Conservation (phyloP, 1,284 basidiomycete genomes). For the Gymnopus androsaceus region DNA sequence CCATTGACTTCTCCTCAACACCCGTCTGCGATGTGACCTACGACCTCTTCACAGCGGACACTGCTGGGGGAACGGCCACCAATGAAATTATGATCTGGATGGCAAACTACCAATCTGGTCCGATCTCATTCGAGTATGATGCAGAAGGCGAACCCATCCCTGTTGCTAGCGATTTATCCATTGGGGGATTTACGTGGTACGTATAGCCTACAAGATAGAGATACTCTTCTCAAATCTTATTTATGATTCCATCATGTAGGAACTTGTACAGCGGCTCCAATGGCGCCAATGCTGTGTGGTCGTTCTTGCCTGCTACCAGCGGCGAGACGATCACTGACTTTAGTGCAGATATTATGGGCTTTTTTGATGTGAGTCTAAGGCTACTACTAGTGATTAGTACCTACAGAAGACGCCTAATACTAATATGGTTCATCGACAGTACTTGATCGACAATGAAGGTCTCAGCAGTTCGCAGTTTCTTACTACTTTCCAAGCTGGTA, state of each 20-base stretch:
- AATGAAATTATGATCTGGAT: constrained; percentile 75
- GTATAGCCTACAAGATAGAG: not conserved
- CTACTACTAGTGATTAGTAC: not conserved
- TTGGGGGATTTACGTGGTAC: constrained; percentile 57
- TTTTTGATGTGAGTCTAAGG: constrained; percentile 50
- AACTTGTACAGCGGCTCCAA: constrained; percentile 58
- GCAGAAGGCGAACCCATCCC: constrained; percentile 50
- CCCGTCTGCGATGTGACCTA: constrained; percentile 59
- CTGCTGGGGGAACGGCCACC: constrained; percentile 48
- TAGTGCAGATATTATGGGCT: constrained; percentile 54
- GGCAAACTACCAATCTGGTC: constrained; percentile 56
- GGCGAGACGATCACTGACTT: constrained; percentile 48
- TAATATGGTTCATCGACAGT: constrained; percentile 35
- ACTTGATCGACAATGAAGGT: constrained; percentile 48
- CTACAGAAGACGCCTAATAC: not conserved
- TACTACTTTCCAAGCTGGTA: constrained; percentile 56
- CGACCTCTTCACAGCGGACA: constrained; percentile 62
- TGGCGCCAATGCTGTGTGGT: constrained; percentile 61
- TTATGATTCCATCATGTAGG: constrained; percentile 32
- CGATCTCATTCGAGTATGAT: constrained; percentile 53
- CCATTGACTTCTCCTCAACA: constrained; percentile 29
- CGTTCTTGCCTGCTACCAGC: constrained; percentile 52
- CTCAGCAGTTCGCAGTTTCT: constrained; percentile 52
- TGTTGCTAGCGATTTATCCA: constrained; percentile 41
- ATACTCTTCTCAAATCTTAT: not conserved